Evolutionary conservation across 139 green algal species (phyloP).

Genomic region (Tetradesmus lagerheimii): DNA sequence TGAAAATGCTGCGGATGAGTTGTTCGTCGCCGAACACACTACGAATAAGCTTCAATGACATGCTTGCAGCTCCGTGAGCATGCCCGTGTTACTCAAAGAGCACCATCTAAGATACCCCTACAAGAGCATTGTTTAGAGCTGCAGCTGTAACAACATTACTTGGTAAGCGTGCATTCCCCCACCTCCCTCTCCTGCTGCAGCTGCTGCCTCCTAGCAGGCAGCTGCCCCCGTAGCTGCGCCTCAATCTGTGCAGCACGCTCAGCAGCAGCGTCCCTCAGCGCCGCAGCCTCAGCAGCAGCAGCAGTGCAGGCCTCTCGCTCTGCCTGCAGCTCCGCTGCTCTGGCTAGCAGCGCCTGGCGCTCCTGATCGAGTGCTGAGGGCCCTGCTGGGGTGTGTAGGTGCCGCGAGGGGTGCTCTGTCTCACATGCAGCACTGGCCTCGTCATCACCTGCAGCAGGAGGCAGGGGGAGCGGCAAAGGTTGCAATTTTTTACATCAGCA

Average conservation of each 20-base stretch:
- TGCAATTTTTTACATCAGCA: too few species aligned
- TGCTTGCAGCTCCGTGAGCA: too few species aligned
- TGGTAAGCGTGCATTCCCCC: too few species aligned
- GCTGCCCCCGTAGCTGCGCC: not conserved
- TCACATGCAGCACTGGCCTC: not conserved
- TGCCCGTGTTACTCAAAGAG: too few species aligned
- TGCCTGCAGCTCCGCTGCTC: not conserved
- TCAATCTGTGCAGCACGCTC: not conserved
- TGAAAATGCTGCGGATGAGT: too few species aligned
- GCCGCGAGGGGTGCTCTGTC: not conserved
- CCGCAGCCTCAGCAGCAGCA: not conserved
- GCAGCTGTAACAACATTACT: too few species aligned
- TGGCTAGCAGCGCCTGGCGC: not conserved
- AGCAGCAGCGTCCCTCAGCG: not conserved
- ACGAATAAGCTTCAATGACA: too few species aligned
- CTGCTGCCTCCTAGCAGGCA: not conserved
- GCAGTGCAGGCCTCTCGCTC: not conserved
- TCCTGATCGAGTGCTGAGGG: not conserved
- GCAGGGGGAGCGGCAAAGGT: too few species aligned
- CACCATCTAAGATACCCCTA: too few species aligned
- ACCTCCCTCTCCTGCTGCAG: not conserved
- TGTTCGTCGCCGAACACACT: too few species aligned
- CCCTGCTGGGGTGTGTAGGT: not conserved
- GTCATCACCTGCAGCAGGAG: too few species aligned
- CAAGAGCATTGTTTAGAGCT: too few species aligned